A percentile compares a stretch with the other conserved stretches of the same genome.
These are phyloP conservation scores for Diplodia corticola DNA, from an alignment of 2,329 filamentous ascomycete species.

Conservation along the genomic window DNA sequence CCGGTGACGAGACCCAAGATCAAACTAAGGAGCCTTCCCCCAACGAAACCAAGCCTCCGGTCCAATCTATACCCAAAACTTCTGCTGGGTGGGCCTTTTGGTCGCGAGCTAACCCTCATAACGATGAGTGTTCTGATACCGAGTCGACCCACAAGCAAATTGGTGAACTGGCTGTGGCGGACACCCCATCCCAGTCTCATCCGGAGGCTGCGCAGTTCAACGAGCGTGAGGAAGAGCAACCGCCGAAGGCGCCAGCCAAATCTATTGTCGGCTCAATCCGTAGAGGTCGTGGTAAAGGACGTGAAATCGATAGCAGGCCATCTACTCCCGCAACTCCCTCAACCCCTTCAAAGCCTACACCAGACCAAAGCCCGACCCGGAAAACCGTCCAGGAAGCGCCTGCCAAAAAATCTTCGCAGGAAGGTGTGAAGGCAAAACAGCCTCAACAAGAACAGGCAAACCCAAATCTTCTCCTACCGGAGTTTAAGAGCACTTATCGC, in stretches of 20 bases:
- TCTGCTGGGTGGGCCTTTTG: slow-evolving; percentile 78
- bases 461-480: slow-evolving; percentile 68
- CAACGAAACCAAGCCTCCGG: slow-evolving; percentile 25
- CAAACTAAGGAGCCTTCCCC: neutral
- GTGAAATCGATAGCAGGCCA: slow-evolving; percentile 41
- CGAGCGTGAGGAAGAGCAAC: slow-evolving; percentile 36
- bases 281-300: slow-evolving; percentile 29
- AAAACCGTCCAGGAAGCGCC: slow-evolving; percentile 24
- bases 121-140: slow-evolving; percentile 55
- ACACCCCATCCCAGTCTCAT: slow-evolving; percentile 52
- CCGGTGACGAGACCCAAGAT: neutral
- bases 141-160: slow-evolving; percentile 59
- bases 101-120: slow-evolving; percentile 61
- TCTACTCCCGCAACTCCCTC: slow-evolving; percentile 30
- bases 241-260: slow-evolving; percentile 27
- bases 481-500: slow-evolving; percentile 67
- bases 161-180: slow-evolving; percentile 51
- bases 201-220: slow-evolving; percentile 56
- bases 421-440: slow-evolving; percentile 31
- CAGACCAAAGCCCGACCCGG: slow-evolving; percentile 31
- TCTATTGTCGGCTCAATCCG: slow-evolving; percentile 26
- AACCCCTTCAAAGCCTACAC: slow-evolving; percentile 31
- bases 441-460: slow-evolving; percentile 36
- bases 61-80: slow-evolving; percentile 44
- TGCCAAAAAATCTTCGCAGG: slow-evolving; percentile 33